Evolutionary conservation across 2,329 filamentous ascomycete genomes (phyloP), one percentile per base, ranked within the genome.

Genomic region (Arthrobotrys megalospora): DNA sequence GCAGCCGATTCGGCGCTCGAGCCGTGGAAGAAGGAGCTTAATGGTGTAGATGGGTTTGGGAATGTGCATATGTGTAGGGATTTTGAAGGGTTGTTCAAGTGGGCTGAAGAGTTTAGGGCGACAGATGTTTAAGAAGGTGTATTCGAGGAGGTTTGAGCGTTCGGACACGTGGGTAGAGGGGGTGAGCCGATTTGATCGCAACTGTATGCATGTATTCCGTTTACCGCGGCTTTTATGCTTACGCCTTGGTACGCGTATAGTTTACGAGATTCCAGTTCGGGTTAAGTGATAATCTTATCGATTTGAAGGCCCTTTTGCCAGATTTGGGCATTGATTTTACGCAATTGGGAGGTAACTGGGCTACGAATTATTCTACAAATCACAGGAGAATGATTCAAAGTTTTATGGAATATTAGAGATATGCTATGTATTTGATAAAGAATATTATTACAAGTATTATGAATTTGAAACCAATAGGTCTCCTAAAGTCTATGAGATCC

Each of bases 1-100:
- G 80, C 83, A 0, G 84, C 82, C 11, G 84, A 85, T 80, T 83
- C 83, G n/a, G 85, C 82, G 32, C 76, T 85, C 3, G 84, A 85
- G 82, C 83, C 84, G n/a, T 81, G 84, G 69, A 84, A 83, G 14
- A 83, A 83, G 10, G 80, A 77, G 38, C 52, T 77, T n/a, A 53
- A 77, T 47, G 73, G 73, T 12, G 72, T 76, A 16, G 72, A 70
- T 36, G 72, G 72, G 14, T 71, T 77, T 34, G 66, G 73, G 11
- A 77, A 48, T 41, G n/a, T 45, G 38, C 73, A 71, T 58, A 71
- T 77, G 73, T 77, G 73, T 32, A 53, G 73, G 41, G 60, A 77
- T 48, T 77, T 77, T 48, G 65, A 60, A 10, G 73, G 43, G 6
- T 55, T 77, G 60, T 77, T 77, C 14, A 58, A 63, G 10, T 77